Evolutionary conservation across 805 yeast genomes (phyloP), one percentile per base, ranked within the genome.

Genomic region (Priceomyces haplophilus): DNA sequence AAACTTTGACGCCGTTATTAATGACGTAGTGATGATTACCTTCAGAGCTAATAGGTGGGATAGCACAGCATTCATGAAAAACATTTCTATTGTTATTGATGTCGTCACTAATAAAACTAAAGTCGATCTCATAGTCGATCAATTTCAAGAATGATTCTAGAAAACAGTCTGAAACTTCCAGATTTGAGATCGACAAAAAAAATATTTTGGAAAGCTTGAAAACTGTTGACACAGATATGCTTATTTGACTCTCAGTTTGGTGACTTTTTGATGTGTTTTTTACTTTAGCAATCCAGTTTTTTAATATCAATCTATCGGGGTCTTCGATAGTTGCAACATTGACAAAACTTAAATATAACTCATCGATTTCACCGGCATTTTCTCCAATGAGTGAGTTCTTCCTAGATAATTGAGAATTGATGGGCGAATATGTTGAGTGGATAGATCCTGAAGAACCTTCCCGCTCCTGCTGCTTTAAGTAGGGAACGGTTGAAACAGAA

Each of bases 341-440:
- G 45, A 81, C 76, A 55, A 85, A 85, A 58, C 85, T 87, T 7
- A 83, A 71, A 59, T 83, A 85, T 24, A 86, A 61, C 50, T 83
- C 88, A 62, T 86, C 93, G 19, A 80, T 76, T 43, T 77, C 82
- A 34, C 61, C 59, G 47, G 74, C 75, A 32, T 70, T 52, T 23
- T 56, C 33, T 34, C 43, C 48, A 7, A 48, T 42, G n/a, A 51
- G 40, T 13, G 59, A 57, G 40, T 45, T 46, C 19, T 46, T 46
- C 24, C 55, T 48, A 6, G 46, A 37, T 4, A 45, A 17, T 13
- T 36, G 41, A 40, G 47, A 51, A 13, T 38, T 39, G 12, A 39
- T 41, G 20, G 39, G 43, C 25, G 43, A 31, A 17, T 25, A 7
- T n/a, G 17, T 31, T 10, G 34, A 31, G 17, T 31, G 8, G 8